Evolutionary conservation across 345 rosid genomes (phyloP).

Genomic region (Camelina hispida): DNA sequence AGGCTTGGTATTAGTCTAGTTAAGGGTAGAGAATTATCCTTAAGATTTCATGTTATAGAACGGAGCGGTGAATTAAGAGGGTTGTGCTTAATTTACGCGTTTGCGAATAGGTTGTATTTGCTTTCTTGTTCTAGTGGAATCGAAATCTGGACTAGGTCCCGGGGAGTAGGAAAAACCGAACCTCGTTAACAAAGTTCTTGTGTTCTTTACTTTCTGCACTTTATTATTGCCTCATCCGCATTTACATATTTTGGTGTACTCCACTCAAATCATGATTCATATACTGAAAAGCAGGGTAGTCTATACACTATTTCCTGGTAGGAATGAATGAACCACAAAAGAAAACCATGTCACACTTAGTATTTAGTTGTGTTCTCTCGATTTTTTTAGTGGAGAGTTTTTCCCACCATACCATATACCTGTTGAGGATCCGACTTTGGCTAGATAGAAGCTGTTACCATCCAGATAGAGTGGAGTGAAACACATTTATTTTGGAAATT

Average conservation of each 20-base stretch:
- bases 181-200: no score
- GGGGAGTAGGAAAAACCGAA: no score
- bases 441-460: neutral
- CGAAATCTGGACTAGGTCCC: no score
- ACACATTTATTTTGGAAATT: conserved; percentile 17
- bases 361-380: neutral
- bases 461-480: neutral
- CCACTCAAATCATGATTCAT: neutral
- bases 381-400: neutral
- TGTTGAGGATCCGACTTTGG: neutral
- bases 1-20: no score
- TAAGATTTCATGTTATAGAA: no score
- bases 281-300: neutral
- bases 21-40: no score
- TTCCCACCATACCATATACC: neutral
- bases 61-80: no score
- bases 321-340: conserved; percentile 1
- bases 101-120: no score
- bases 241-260: neutral
- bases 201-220: no score
- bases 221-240: no score
- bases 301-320: neutral
- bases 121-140: no score
- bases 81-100: no score
- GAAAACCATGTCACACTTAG: neutral